Conservation (phyloP, 768 basidiomycete species). For the Daedaleopsis sinensis region DNA sequence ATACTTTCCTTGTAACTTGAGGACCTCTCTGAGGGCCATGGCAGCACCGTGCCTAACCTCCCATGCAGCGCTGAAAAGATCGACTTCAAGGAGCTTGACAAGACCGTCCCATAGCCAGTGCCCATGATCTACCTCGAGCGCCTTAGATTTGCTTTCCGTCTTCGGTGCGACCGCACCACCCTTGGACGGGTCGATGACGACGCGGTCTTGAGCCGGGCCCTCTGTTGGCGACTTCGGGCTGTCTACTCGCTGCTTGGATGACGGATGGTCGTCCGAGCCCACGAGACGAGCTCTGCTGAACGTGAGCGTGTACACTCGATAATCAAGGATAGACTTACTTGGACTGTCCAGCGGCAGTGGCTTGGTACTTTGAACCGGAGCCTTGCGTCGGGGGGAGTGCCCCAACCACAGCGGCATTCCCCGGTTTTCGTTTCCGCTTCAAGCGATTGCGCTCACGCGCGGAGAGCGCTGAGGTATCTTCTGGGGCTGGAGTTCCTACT, state of each 20-base stretch:
- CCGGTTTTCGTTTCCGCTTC: conserved; percentile 92
- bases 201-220: conserved; percentile 55
- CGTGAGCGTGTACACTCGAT: background rate
- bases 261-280: conserved; percentile 57
- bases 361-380: conserved; percentile 61
- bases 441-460: conserved; percentile 92
- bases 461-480: conserved; percentile 66
- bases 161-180: conserved; percentile 86
- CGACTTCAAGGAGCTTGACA: conserved; percentile 76
- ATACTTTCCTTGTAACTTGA: conserved; percentile 80
- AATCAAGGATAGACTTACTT: conserved; percentile 42
- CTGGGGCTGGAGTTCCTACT: conserved; percentile 44
- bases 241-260: conserved; percentile 52
- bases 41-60: conserved; percentile 94
- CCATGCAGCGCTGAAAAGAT: conserved; percentile 86
- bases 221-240: conserved; percentile 53
- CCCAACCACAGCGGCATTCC: conserved; percentile 80
- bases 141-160: conserved; percentile 73
- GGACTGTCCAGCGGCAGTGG: conserved; percentile 57
- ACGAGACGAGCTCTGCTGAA: conserved; percentile 68
- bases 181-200: conserved; percentile 78
- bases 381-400: conserved; percentile 65
- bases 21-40: conserved; percentile 84
- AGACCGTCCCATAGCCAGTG: conserved; percentile 89
- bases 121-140: conserved; percentile 73